Conservation (phyloP, 306 rosid genomes). For the Cucumis melo region DNA sequence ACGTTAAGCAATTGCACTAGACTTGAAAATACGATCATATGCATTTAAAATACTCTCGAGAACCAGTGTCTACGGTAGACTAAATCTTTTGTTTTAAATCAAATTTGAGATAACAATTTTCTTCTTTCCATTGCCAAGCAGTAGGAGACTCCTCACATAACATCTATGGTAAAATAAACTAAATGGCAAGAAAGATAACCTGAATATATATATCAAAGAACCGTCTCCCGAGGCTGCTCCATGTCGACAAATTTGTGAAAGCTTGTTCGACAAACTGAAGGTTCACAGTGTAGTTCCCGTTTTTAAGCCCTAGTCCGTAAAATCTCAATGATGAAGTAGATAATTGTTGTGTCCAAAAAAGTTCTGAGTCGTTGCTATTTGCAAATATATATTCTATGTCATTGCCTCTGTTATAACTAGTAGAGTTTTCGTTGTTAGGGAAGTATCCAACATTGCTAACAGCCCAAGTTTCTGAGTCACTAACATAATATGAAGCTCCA, state of each 20-base stretch:
- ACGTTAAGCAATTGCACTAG: no score
- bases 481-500: conserved; percentile 45
- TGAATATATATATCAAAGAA: conserved; percentile 60
- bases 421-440: not conserved
- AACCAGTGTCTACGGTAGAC: not conserved
- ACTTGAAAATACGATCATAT: no score
- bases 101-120: not conserved
- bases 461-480: conserved; percentile 35
- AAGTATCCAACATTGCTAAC: conserved; percentile 56
- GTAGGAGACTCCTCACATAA: not conserved
- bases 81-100: not conserved
- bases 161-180: not conserved
- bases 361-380: conserved; percentile 21
- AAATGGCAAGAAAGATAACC: conserved; percentile 13
- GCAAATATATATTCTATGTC: conserved; percentile 13
- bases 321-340: conserved; percentile 67
- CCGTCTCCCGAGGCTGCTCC: conserved; percentile 59
- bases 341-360: conserved; percentile 44
- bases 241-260: conserved; percentile 15
- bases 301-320: conserved; percentile 50
- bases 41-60: not conserved
- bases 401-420: conserved; percentile 2
- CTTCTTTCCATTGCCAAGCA: not conserved
- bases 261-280: conserved; percentile 48
- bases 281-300: conserved; percentile 41